Percentiles rank a stretch among this genome's conserved stretches.
These are phyloP conservation scores for Aspergillus chevalieri DNA, from an alignment of 2,329 filamentous ascomycete genomes.

Conservation along the genomic window DNA sequence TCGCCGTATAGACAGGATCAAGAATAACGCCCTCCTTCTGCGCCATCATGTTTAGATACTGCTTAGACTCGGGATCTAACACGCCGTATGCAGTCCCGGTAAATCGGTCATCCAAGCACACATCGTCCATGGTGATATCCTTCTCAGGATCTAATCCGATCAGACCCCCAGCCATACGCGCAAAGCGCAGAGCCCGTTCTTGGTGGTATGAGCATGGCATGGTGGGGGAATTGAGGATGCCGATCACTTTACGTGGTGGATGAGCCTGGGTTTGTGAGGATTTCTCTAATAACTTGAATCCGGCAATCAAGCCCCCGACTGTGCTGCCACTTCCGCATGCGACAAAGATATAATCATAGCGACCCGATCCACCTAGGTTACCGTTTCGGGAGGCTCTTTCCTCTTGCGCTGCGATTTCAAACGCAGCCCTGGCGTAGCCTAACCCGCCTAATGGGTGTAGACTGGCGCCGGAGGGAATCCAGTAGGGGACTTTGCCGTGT, in stretches of 20 bases:
- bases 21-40: constrained; percentile 23
- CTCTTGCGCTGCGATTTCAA: constrained; percentile 28
- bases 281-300: constrained; percentile 28
- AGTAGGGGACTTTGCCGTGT: constrained; percentile 21
- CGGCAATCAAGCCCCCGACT: constrained; percentile 28
- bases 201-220: constrained; percentile 24
- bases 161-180: constrained; percentile 17
- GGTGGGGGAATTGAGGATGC: constrained; percentile 29
- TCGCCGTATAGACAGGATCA: constrained; percentile 33
- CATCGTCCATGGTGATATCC: constrained; percentile 24
- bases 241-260: constrained; percentile 20
- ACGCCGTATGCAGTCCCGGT: constrained; percentile 27
- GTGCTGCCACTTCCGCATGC: constrained; percentile 34
- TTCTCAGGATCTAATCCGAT: constrained; percentile 23
- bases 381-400: constrained; percentile 1
- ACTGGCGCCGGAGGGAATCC: constrained; percentile 32
- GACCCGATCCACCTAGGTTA: constrained; percentile 12
- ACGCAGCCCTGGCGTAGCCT: constrained; percentile 28
- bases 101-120: constrained; percentile 27
- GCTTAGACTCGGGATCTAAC: constrained; percentile 20
- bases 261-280: not conserved
- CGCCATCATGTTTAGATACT: constrained; percentile 20
- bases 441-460: constrained; percentile 27
- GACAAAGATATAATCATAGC: constrained; percentile 31
- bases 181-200: constrained; percentile 24